Percentiles rank a stretch among this genome's conserved stretches.
phyloP scores from a whole-genome alignment of 352 stramenopile genomes.

The Phytophthora pisi region DNA sequence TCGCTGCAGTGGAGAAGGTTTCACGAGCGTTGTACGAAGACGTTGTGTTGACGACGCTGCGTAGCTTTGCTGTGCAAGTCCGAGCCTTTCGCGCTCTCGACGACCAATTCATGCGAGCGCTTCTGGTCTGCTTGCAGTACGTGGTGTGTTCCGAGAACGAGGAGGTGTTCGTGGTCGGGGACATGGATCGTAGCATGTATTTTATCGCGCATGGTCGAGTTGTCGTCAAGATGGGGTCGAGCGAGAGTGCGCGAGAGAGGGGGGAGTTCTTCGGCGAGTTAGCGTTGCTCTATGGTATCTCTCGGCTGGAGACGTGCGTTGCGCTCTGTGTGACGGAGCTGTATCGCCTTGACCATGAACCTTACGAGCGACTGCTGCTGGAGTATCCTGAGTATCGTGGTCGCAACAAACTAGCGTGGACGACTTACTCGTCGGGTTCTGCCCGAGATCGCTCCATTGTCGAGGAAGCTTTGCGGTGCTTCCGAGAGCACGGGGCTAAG shows the following conservation, averaged over 20 bases:
- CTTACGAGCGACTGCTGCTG: slow-evolving; percentile 67
- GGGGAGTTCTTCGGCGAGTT: slow-evolving; percentile 62
- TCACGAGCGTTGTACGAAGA: slow-evolving; percentile 64
- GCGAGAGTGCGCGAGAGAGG: slow-evolving; percentile 54
- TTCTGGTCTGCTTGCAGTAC: slow-evolving; percentile 67
- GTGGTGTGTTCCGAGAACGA: slow-evolving; percentile 69
- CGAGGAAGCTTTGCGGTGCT: too few relatives aligned
- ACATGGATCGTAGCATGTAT: slow-evolving; percentile 85
- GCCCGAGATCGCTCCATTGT: too few relatives aligned
- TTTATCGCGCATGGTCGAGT: slow-evolving; percentile 73
- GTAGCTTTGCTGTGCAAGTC: slow-evolving; percentile 56
- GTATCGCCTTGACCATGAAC: slow-evolving; percentile 64
- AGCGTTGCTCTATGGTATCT: slow-evolving; percentile 65
- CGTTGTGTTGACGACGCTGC: slow-evolving; percentile 59
- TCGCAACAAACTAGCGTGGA: slow-evolving; percentile 29
- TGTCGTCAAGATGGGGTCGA: slow-evolving; percentile 56
- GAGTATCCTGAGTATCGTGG: slow-evolving; percentile 67
- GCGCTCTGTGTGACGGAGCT: slow-evolving; percentile 57
- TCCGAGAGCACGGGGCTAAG: too few relatives aligned
- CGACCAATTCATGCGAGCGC: slow-evolving; percentile 61
- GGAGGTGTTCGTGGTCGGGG: slow-evolving; percentile 64
- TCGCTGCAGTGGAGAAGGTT: slow-evolving; percentile 47
- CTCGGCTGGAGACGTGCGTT: slow-evolving; percentile 62
- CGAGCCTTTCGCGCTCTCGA: slow-evolving; percentile 58
- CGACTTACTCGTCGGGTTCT: neutral